phyloP scores from a whole-genome alignment of 257 asterid species.

The Solanum chiquidenum region DNA sequence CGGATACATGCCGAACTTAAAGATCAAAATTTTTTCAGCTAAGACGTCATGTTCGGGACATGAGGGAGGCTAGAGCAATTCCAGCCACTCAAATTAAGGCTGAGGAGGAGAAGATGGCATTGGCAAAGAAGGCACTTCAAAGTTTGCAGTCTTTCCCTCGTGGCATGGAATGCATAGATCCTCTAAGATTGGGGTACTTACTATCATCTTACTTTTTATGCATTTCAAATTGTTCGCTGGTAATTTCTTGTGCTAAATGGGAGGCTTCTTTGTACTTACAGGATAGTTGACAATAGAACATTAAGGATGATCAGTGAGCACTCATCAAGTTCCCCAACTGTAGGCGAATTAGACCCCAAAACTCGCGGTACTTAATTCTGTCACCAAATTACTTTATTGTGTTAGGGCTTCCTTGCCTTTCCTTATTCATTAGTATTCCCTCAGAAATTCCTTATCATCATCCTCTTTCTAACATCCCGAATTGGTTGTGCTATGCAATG shows the following conservation, averaged over 20 bases:
- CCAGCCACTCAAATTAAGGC: conserved; percentile 42
- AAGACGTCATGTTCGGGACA: conserved; percentile 81
- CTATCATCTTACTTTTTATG: conserved; percentile 9
- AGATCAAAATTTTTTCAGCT: conserved; percentile 40
- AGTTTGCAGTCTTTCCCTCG: conserved; percentile 83
- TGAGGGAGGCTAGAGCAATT: conserved; percentile 86
- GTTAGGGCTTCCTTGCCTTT: background rate
- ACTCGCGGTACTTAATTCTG: conserved; percentile 54
- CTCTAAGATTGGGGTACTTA: conserved; percentile 90
- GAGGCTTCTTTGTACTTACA: conserved; percentile 20
- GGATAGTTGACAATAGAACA: conserved; percentile 85
- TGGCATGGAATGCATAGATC: conserved; percentile 98
- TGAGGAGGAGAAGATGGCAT: conserved; percentile 44
- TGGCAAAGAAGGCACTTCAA: conserved; percentile 57
- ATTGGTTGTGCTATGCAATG: background rate
- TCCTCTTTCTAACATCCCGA: background rate
- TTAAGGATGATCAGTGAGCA: conserved; percentile 78
- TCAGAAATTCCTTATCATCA: background rate
- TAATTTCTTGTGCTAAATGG: background rate
- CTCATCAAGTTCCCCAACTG: conserved; percentile 44
- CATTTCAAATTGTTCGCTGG: background rate
- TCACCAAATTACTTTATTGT: background rate
- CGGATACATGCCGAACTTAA: background rate
- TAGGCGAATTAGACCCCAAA: conserved; percentile 54
- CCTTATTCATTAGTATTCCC: background rate